Evolutionary conservation across 2,329 filamentous ascomycete genomes (phyloP), one percentile per base, ranked within the genome.

Genomic region (Escovopsis weberi): DNA sequence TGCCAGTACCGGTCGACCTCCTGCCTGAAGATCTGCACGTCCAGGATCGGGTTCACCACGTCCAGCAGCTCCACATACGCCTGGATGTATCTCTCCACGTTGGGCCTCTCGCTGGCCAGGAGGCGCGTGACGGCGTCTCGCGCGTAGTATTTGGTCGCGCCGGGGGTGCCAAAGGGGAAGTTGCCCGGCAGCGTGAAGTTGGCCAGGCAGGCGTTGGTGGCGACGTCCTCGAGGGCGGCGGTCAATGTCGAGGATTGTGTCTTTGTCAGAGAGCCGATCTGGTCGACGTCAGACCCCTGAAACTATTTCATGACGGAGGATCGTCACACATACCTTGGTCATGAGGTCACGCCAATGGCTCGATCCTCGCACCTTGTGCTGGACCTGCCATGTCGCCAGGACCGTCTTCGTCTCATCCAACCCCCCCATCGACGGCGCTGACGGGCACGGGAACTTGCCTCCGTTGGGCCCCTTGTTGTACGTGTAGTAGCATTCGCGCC

Each of bases 111-210:
- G 7, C 44, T 47, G 2, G 55, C 51, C 10, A 61, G 44, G 12
- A 62, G 49, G 23, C 52, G 49, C n/a, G 50, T 53, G 3, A 61
- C 54, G 6, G 51, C 50, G 35, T 61, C 57, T 11, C 57, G 52
- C 1, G 57, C 40, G 40, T 49, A 55, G 47, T 60, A 61, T 42
- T 59, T 60, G 10, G 49, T 50, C 0, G 59, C 56, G 1, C 55
- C 58, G 5, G 57, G 58, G 1, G 58, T 61, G 6, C 59, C 59
- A 47, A 62, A 62, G n/a, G 59, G 59, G 37, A 61, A 62, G 47
- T 61, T 62, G 7, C 56, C 57, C 0, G 59, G 59, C 5, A 62
- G 47, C 10, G 54, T 55, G 39, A 61, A 60, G 46, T 58, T 60
- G 39, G 58, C 54, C 26, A 61, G 49, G 33, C 59, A 61, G 3